phyloP scores from a whole-genome alignment of 352 stramenopile genomes.

The Pythium sp. region DNA sequence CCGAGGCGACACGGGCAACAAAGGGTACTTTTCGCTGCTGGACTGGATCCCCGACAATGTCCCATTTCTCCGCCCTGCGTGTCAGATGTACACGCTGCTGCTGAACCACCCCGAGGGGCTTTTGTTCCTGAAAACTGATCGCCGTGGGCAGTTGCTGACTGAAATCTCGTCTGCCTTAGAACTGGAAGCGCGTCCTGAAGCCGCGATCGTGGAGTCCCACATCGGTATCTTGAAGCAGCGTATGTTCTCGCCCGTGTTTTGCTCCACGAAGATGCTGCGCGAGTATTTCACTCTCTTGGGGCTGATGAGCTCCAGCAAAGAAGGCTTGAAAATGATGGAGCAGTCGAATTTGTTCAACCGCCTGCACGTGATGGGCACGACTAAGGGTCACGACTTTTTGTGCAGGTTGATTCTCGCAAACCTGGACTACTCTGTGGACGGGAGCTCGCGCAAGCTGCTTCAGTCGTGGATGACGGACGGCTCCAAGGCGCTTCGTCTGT shows the following conservation, averaged over 20 bases:
- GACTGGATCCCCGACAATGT: constrained; percentile 90
- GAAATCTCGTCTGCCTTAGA: constrained; percentile 85
- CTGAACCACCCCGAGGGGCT: constrained; percentile 85
- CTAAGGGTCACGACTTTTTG: constrained; percentile 87
- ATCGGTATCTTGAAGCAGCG: constrained; percentile 83
- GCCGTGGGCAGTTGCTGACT: constrained; percentile 76
- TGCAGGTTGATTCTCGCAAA: constrained; percentile 86
- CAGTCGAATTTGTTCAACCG: constrained; percentile 88
- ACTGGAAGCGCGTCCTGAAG: constrained; percentile 79
- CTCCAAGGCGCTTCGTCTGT: constrained; percentile 81
- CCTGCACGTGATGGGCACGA: constrained; percentile 84
- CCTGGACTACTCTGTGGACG: constrained; percentile 86
- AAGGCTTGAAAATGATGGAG: constrained; percentile 90
- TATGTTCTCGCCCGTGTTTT: constrained; percentile 88
- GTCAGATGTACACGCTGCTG: constrained; percentile 87
- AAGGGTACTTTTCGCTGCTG: constrained; percentile 87
- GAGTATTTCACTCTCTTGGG: constrained; percentile 88
- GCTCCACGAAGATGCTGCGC: constrained; percentile 82
- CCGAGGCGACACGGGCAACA: constrained; percentile 86
- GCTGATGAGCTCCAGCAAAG: constrained; percentile 87
- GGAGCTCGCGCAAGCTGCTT: constrained; percentile 81
- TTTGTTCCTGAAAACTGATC: constrained; percentile 86
- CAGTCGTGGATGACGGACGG: constrained; percentile 88
- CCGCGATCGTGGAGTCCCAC: constrained; percentile 86
- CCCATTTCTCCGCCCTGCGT: constrained; percentile 83